Evolutionary conservation across 148 eudicot species (phyloP), one percentile per base, ranked within the genome.

Genomic region (Polygonum maritimum): DNA sequence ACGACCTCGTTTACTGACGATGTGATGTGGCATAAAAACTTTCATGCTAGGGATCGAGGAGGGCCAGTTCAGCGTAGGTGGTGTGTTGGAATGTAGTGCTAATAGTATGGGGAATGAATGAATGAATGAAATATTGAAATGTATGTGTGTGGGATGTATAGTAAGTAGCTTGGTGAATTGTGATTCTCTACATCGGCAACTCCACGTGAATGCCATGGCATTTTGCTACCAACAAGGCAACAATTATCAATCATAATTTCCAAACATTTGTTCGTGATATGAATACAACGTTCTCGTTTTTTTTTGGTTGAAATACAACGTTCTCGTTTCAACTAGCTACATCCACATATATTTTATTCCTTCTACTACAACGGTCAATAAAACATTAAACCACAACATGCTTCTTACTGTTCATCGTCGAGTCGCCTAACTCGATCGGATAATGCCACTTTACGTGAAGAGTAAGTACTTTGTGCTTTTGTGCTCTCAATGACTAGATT

Each of bases 171-270:
- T n/a, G 38, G 71, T 67, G 71, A 36, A 67, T 36, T 36, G 22
- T 38, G 45, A 14, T 67, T 14, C 71, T 67, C 71, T 67, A 67
- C 71, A n/a, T 54, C 36, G 45, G 71, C 45, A 36, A 67, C 71
- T 67, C 71, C 71, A 67, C 71, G 71, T 67, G 71, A 67, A 14
- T 13, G 41, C 71, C 41, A 65, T 14, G 70, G 36, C 36, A 5
- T 36, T 8, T 60, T 60, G 39, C 38, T 31, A 58, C 33, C 33
- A 58, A 21, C 65, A 22, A 22, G 15, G 14, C 3, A 7, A 4
- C 35, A 12, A 63, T 12, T 7, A 2, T 57, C 58, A 51, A 51
- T 51, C 55, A 51, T 51, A 51, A 15, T 15, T 15, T 15, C 19
- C 4, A 51, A 14, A 51, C 55, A 48, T 48, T 18, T n/a, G 6